These are phyloP conservation scores for Nephromyces sp. DNA, from an alignment of 169 alveolate genomes.

Conservation along the genomic window DNA sequence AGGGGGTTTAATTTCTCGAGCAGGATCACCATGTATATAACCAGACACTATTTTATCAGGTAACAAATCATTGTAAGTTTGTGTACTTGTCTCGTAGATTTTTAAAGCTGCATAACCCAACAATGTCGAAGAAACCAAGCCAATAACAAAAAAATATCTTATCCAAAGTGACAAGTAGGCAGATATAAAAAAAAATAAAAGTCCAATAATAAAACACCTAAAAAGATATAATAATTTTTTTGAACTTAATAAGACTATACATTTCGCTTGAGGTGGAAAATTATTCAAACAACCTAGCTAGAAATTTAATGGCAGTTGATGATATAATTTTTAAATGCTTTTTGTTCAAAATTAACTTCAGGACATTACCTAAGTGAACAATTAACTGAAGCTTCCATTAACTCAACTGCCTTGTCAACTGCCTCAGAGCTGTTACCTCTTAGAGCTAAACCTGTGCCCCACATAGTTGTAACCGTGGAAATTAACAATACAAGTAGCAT, in stretches of 20 bases:
- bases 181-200: not conserved
- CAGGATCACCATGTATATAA: not conserved
- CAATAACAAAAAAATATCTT: not conserved
- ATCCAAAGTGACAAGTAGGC: not conserved
- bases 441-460: conserved; percentile 30
- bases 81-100: not conserved
- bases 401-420: not conserved
- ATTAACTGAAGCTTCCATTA: conserved; percentile 12
- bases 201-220: too few relatives aligned
- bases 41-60: not conserved
- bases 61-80: not conserved
- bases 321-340: not conserved
- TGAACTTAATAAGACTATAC: too few relatives aligned
- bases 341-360: not conserved
- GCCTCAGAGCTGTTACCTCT: conserved; percentile 5
- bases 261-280: too few relatives aligned
- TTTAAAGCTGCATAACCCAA: not conserved
- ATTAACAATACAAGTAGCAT: conserved; percentile 25
- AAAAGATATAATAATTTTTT: too few relatives aligned
- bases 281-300: not conserved
- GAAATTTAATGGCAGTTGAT: not conserved
- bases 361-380: conserved; percentile 6
- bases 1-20: not conserved
- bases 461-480: conserved; percentile 13
- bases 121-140: not conserved